Evolutionary conservation across 139 green algal genomes (phyloP), one percentile per base, ranked within the genome.

Genomic region (Coelastrella sp.): DNA sequence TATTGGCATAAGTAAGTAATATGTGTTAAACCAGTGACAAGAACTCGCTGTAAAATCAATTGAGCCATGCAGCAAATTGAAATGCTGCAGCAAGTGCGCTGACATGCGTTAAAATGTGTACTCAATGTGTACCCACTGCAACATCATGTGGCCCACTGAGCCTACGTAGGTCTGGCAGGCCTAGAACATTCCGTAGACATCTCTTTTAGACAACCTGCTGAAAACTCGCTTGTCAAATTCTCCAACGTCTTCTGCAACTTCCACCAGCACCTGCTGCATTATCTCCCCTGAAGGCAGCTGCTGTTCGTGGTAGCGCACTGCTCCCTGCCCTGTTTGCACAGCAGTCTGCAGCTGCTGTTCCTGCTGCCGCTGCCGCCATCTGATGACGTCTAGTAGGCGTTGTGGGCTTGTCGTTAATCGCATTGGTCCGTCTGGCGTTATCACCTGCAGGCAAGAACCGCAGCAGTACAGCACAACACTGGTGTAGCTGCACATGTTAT

Each of bases 191-290:
- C 27, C 6, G 61, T 76, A 7, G 17, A 57, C 25, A 78, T 24
- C 27, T 25, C 82, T 7, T 15, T n/a, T 15, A 20, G 49, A 20
- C 57, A 24, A 19, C 58, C 84, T 66, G 49, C 68, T 66, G 84
- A 59, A 80, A 6, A 80, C 74, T 1, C 58, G 74, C 24, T 59
- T 15, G 9, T 80, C 74, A 58, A 59, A 80, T 20, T 80, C 74
- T 8, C 7, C 9, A 22, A 80, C 15, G 25, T 80, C 74, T 58
- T 80, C 74, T 20, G 24, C 25, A 57, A 80, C n/a, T 24, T 80
- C 74, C 8, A 14, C 8, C 22, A 56, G n/a, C 84, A 88, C 68
- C 68, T 88, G 60, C 49, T 88, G 84, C 84, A 80, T 8, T 27
- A 68, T 19, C n/a, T 75, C 56, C 6, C 60, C 84, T 14, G 84